Conservation (phyloP, 2,329 filamentous ascomycete species). For the Aspergillus bombycis region DNA sequence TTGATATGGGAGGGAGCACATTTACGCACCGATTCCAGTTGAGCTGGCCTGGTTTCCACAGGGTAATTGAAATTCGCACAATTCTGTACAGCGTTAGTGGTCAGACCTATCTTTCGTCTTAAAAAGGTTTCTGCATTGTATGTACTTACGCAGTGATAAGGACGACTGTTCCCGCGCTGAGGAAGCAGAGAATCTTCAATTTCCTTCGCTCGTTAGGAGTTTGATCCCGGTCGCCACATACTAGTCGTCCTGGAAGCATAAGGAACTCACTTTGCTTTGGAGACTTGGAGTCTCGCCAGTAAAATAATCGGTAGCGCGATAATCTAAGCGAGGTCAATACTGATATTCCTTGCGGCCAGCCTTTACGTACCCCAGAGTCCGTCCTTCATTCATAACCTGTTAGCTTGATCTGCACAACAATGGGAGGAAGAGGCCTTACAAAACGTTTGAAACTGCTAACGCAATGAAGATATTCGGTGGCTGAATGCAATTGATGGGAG, state of each 20-base stretch:
- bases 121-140: neutral
- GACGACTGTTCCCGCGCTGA: neutral
- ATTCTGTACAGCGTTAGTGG: neutral
- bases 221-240: neutral
- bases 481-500: neutral
- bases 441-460: neutral
- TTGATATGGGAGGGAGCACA: neutral
- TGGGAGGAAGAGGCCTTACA: neutral
- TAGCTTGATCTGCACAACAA: neutral
- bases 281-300: neutral
- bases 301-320: neutral
- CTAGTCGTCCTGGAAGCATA: neutral
- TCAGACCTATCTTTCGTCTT: neutral
- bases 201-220: neutral
- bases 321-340: neutral
- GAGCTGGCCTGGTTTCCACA: neutral
- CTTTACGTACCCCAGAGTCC: neutral
- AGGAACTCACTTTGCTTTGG: neutral
- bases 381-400: neutral
- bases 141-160: neutral
- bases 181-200: neutral
- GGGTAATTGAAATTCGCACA: neutral
- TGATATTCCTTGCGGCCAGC: neutral
- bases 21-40: neutral
- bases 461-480: neutral